Percentiles rank a stretch among this genome's conserved stretches.
Conservation (phyloP, 768 basidiomycete genomes). For the Phanerochaete sordida region DNA sequence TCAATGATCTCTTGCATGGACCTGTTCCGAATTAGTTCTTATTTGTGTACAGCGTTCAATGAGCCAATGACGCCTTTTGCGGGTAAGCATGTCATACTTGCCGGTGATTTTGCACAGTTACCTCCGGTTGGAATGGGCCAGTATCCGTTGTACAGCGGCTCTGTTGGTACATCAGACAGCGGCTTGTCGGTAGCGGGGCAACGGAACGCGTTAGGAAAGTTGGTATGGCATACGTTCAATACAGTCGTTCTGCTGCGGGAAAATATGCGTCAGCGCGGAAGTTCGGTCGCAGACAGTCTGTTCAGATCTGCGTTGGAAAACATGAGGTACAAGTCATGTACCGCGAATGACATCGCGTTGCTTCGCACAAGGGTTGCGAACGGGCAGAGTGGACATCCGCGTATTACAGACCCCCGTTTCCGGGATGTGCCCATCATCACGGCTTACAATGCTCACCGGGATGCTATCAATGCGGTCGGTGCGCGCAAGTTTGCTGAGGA, state of each 20-base stretch:
- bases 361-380: background rate
- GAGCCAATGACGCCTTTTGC: slow-evolving; percentile 27
- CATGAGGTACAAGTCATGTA: slow-evolving; percentile 37
- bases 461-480: slow-evolving; percentile 33
- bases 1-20: slow-evolving; percentile 36
- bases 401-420: slow-evolving; percentile 16
- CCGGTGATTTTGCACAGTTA: slow-evolving; percentile 45
- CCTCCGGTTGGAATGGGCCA: slow-evolving; percentile 22
- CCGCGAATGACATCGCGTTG: slow-evolving; percentile 27
- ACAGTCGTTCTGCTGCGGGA: slow-evolving; percentile 18
- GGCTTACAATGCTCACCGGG: slow-evolving; percentile 25
- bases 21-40: slow-evolving; percentile 24
- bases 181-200: background rate
- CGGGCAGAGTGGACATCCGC: background rate
- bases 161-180: background rate
- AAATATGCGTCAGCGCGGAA: slow-evolving; percentile 17
- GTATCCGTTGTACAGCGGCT: background rate
- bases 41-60: slow-evolving; percentile 17
- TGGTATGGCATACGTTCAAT: slow-evolving; percentile 18
- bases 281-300: slow-evolving; percentile 21
- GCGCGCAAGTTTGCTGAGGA: slow-evolving; percentile 29
- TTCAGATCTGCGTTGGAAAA: slow-evolving; percentile 32
- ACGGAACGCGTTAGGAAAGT: slow-evolving; percentile 13
- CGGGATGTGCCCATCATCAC: slow-evolving; percentile 36
- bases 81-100: slow-evolving; percentile 39